Conservation (phyloP, 2,329 filamentous ascomycete genomes). For the Penicillium capsulatum region DNA sequence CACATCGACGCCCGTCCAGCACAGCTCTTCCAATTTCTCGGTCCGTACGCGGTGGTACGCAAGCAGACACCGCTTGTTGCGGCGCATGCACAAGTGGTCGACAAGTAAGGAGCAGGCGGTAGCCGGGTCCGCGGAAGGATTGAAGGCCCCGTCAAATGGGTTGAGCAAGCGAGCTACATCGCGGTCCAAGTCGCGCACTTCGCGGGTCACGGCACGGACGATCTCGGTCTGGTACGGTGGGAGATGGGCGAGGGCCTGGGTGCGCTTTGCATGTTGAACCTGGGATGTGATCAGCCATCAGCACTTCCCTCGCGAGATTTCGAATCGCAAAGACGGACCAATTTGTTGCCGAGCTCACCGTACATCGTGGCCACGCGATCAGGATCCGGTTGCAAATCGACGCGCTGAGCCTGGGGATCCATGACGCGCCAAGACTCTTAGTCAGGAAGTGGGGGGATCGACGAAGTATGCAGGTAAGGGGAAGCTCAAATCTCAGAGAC, state of each 20-base stretch:
- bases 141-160: constrained; percentile 78
- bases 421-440: constrained; percentile 25
- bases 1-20: constrained; percentile 85
- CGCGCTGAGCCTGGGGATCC: constrained; percentile 18
- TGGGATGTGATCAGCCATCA: constrained; percentile 35
- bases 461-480: not conserved
- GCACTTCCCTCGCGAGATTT: constrained; percentile 2
- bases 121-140: constrained; percentile 75
- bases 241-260: constrained; percentile 76
- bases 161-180: constrained; percentile 75
- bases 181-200: constrained; percentile 89
- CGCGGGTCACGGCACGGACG: constrained; percentile 78
- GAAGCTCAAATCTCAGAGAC: no score
- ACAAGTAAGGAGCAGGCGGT: constrained; percentile 85
- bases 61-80: constrained; percentile 91
- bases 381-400: constrained; percentile 13
- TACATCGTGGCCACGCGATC: constrained; percentile 59
- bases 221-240: constrained; percentile 91
- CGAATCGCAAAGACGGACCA: constrained; percentile 53
- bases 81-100: constrained; percentile 88
- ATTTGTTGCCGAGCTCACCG: constrained; percentile 79
- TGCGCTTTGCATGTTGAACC: constrained; percentile 95
- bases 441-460: constrained; percentile 15
- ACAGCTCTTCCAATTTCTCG: constrained; percentile 88
- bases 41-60: constrained; percentile 89